Percentiles rank a stretch among this genome's conserved stretches.
These are phyloP conservation scores for Nowakowskiella sp. DNA, from an alignment of 192 early-diverging fungal genomes.

Conservation along the genomic window DNA sequence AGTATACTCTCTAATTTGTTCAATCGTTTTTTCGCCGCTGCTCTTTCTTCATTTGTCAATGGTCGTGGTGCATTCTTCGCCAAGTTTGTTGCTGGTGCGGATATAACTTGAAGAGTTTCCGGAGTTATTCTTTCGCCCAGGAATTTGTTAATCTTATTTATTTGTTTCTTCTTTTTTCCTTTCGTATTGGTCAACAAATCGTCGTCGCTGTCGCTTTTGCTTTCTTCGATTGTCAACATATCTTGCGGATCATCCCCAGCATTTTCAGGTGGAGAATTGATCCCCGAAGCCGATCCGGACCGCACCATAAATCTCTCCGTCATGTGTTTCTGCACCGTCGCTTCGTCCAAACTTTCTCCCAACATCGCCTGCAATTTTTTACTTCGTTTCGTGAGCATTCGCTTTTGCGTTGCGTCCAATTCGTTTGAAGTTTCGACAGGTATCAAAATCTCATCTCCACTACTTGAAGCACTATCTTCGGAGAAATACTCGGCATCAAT, in stretches of 20 bases:
- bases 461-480: too few relatives aligned
- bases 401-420: constrained; percentile 44
- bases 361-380: constrained; percentile 54
- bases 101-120: constrained; percentile 12
- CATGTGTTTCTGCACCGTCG: constrained; percentile 23
- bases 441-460: too few relatives aligned
- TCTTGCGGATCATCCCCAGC: neutral
- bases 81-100: constrained; percentile 4
- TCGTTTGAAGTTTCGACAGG: constrained; percentile 32
- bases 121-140: constrained; percentile 35
- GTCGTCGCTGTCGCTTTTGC: constrained; percentile 2
- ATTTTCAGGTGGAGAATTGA: neutral
- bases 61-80: constrained; percentile 14
- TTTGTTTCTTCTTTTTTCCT: constrained; percentile 18
- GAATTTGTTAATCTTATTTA: constrained; percentile 37
- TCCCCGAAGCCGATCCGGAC: neutral
- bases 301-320: neutral
- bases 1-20: constrained; percentile 33
- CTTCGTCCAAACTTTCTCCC: constrained; percentile 50
- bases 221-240: neutral
- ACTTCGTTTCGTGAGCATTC: constrained; percentile 46
- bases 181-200: constrained; percentile 5
- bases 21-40: constrained; percentile 20
- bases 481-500: too few relatives aligned
- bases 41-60: constrained; percentile 26